These are phyloP conservation scores for Globisporangium parvum DNA, from an alignment of 352 stramenopile species.

Conservation along the genomic window DNA sequence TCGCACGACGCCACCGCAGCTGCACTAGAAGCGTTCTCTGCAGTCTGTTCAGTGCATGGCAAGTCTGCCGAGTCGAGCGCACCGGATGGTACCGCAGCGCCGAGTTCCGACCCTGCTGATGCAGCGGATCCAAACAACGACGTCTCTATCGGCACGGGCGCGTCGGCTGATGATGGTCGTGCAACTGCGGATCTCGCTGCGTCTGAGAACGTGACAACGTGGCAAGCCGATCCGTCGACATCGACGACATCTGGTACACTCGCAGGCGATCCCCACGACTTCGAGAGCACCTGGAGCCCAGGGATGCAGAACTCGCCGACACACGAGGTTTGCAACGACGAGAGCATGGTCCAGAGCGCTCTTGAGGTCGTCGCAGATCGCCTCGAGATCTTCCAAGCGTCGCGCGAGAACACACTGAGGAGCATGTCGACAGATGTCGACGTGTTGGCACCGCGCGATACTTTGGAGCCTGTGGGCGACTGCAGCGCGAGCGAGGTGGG, in stretches of 20 bases:
- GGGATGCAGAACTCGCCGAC: constrained; percentile 4
- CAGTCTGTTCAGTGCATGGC: neutral
- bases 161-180: too few relatives aligned
- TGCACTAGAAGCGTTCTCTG: constrained; percentile 9
- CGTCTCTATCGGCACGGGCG: too few relatives aligned
- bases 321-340: constrained; percentile 3
- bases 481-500: neutral
- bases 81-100: neutral
- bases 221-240: too few relatives aligned
- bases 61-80: too few relatives aligned
- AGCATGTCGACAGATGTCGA: neutral
- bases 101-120: neutral
- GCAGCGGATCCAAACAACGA: too few relatives aligned
- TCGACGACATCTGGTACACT: neutral
- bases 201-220: too few relatives aligned
- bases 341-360: constrained; percentile 1
- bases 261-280: neutral
- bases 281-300: neutral
- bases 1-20: constrained; percentile 1
- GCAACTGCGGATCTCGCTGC: too few relatives aligned
- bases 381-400: neutral
- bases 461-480: neutral
- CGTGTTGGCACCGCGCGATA: too few relatives aligned
- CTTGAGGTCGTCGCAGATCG: neutral
- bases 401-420: neutral